Evolutionary conservation across 2,329 filamentous ascomycete genomes (phyloP), one percentile per base, ranked within the genome.

Genomic region (Hymenoscyphus repandus): DNA sequence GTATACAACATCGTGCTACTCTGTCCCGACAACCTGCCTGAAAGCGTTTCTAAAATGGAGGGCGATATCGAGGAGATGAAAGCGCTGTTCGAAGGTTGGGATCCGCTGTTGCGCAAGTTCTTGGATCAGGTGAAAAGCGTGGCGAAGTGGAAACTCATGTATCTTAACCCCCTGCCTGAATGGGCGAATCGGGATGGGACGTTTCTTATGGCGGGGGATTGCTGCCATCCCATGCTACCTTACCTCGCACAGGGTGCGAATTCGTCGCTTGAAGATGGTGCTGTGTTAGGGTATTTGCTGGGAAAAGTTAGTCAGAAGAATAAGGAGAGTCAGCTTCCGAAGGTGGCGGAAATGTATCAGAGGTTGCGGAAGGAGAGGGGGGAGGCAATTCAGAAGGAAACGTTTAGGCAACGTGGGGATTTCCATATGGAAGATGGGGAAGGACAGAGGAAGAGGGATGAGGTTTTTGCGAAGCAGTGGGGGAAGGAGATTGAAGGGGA

Each of bases 91-190:
- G 66, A 69, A 5, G 73, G 71, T 0, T 88, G 85, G 85, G 83
- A 88, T 67, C 82, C 82, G 1, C 72, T 83, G 42, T 48, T 78
- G 22, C 62, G 54, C 1, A 63, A 66, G 47, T 71, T 75, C 42
- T 55, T 74, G 11, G 66, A 68, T 2, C 72, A 74, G 39, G 81
- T 86, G 0, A 73, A 78, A 34, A 72, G 67, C 1, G 80, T 86
- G 0, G 76, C 82, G 36, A 88, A 87, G 64, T 88, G 85, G 85
- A 84, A 81, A 62, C 64, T 88, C 32, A 82, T 86, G 78, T 48
- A 65, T 71, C 47, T 68, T 71, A 64, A 70, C 68, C 65, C 61
- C 55, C 44, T 59, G 2, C 37, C 50, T 2, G 50, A 56, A 11
- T 66, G 62, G 63, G 53, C 53, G 1, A 62, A 60, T 37, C 22